Evolutionary conservation across 2,329 filamentous ascomycete genomes (phyloP).

Genomic region (Hypoxylon sp.): DNA sequence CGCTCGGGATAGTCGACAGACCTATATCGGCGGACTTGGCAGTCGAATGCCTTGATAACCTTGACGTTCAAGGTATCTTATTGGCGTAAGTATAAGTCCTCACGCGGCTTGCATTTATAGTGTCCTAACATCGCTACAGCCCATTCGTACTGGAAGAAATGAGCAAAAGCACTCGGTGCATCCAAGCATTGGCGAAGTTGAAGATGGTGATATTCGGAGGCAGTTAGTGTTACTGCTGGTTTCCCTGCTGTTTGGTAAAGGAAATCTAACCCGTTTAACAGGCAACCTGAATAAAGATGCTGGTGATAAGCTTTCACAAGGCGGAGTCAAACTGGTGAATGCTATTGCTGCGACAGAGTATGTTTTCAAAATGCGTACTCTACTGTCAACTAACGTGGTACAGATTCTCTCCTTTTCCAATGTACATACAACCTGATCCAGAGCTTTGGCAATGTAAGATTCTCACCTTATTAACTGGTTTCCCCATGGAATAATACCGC

Average conservation of each 20-base stretch:
- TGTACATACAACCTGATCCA: constrained; percentile 42
- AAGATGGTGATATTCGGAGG: constrained; percentile 24
- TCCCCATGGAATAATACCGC: too few species aligned
- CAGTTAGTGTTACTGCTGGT: constrained; percentile 5
- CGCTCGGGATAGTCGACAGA: constrained; percentile 45
- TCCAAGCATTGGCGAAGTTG: constrained; percentile 8
- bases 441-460: constrained; percentile 48
- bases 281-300: background rate
- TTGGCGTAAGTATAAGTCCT: constrained; percentile 45
- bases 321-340: constrained; percentile 41
- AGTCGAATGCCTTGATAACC: constrained; percentile 44
- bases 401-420: constrained; percentile 45
- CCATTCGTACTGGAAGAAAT: constrained; percentile 15
- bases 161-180: constrained; percentile 1
- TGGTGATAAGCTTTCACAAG: background rate
- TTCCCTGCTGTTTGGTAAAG: background rate
- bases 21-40: constrained; percentile 49
- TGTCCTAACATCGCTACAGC: background rate
- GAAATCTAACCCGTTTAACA: background rate
- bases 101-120: constrained; percentile 30
- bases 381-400: constrained; percentile 1
- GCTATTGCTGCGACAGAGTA: constrained; percentile 51
- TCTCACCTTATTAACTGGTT: background rate
- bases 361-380: constrained; percentile 1
- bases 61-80: constrained; percentile 41